phyloP scores from a whole-genome alignment of 495 filamentous ascomycete genomes.

The Aspergillus wentii region DNA sequence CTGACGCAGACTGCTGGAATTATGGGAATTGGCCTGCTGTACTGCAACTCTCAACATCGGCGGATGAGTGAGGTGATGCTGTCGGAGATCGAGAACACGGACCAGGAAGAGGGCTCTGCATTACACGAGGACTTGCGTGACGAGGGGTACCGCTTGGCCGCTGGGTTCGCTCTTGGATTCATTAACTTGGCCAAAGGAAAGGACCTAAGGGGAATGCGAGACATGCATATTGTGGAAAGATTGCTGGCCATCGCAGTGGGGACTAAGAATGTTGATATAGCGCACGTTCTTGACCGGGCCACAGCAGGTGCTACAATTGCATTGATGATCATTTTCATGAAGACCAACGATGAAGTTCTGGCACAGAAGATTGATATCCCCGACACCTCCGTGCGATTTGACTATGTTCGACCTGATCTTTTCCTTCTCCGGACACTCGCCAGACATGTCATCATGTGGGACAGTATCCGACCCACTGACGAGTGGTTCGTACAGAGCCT shows the following conservation, averaged over 20 bases:
- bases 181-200: conserved; percentile 92
- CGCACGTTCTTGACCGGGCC: conserved; percentile 88
- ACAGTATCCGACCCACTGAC: conserved; percentile 62
- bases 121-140: conserved; percentile 71
- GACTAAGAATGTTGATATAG: conserved; percentile 79
- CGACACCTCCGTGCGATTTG: conserved; percentile 82
- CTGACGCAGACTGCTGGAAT: conserved; percentile 95
- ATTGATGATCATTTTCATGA: conserved; percentile 95
- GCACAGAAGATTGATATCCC: conserved; percentile 92
- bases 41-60: conserved; percentile 92
- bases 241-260: conserved; percentile 79
- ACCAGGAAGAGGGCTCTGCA: conserved; percentile 61
- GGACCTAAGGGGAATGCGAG: conserved; percentile 82
- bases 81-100: conserved; percentile 87
- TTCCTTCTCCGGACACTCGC: conserved; percentile 86
- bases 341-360: conserved; percentile 82
- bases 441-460: conserved; percentile 93
- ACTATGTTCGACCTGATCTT: conserved; percentile 90
- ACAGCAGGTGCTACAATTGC: conserved; percentile 87
- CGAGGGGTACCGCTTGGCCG: conserved; percentile 90
- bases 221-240: conserved; percentile 90
- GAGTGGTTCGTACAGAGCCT: conserved; percentile 73
- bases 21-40: conserved; percentile 94
- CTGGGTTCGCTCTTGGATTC: conserved; percentile 87
- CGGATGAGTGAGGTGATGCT: conserved; percentile 99